Percentiles rank a stretch among this genome's conserved stretches.
phyloP scores from a whole-genome alignment of 73 alveolate genomes.

The Stentor coeruleus region DNA sequence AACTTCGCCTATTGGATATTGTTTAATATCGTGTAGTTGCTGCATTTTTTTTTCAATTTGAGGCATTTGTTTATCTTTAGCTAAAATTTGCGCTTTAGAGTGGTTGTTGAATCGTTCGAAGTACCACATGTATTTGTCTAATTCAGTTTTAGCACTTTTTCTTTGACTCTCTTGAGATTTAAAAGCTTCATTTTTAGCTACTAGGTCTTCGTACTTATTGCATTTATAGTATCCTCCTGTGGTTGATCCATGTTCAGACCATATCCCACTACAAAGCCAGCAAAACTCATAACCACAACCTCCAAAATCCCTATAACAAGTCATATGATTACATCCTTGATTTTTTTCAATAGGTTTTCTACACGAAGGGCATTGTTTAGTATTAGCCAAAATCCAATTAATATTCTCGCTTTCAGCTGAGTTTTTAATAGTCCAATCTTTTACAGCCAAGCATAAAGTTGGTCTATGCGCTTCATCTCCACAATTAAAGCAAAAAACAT shows the following conservation, averaged over 20 bases:
- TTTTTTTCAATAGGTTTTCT: conserved; percentile 71
- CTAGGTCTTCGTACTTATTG: conserved; percentile 46
- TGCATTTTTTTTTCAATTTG: conserved; percentile 38
- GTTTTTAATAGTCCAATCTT: conserved; percentile 54
- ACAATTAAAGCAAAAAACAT: conserved; percentile 50
- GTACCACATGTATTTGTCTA: conserved; percentile 80
- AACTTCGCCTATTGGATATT: conserved; percentile 71
- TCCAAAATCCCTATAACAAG: conserved; percentile 53
- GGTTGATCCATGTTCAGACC: conserved; percentile 54
- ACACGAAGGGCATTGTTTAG: conserved; percentile 75
- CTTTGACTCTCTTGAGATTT: conserved; percentile 55
- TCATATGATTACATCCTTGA: conserved; percentile 73
- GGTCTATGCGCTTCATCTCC: conserved; percentile 66
- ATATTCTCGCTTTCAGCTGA: conserved; percentile 50
- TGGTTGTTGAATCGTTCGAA: conserved; percentile 69
- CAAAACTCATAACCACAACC: conserved; percentile 69
- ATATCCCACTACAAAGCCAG: conserved; percentile 69
- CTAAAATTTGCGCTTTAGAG: conserved; percentile 27
- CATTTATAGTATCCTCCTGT: conserved; percentile 63
- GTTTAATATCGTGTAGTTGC: conserved; percentile 53
- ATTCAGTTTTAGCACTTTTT: conserved; percentile 63
- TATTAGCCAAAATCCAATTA: conserved; percentile 58
- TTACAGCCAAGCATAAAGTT: conserved; percentile 48
- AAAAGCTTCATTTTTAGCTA: conserved; percentile 42
- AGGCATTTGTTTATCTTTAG: conserved; percentile 35